Conservation (phyloP, 306 rosid species). For the Biancaea sappan region DNA sequence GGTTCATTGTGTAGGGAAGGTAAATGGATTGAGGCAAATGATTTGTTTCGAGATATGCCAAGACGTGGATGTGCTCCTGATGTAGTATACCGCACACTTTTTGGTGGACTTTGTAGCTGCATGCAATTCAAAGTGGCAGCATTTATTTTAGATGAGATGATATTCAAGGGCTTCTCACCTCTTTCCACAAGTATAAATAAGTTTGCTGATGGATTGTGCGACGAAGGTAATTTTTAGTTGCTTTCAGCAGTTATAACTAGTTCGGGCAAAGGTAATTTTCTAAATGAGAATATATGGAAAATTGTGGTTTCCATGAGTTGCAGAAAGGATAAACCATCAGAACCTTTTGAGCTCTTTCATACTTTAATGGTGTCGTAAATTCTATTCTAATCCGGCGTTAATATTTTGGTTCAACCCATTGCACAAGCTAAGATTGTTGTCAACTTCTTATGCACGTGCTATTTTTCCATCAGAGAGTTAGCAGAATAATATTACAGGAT, state of each 20-base stretch:
- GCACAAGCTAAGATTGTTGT: neutral
- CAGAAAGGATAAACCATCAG: constrained; percentile 38
- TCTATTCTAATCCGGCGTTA: constrained; percentile 7
- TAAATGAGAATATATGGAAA: constrained; percentile 46
- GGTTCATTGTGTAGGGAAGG: constrained; percentile 57
- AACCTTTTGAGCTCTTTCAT: constrained; percentile 45
- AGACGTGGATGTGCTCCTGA: constrained; percentile 55
- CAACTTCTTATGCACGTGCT: neutral
- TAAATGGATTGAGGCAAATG: constrained; percentile 70
- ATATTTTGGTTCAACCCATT: neutral
- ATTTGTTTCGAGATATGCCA: constrained; percentile 74
- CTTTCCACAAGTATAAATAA: constrained; percentile 36
- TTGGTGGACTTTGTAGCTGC: constrained; percentile 58
- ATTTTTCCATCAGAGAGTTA: no score
- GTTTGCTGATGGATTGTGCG: constrained; percentile 44
- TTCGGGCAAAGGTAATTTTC: constrained; percentile 44
- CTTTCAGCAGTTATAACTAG: constrained; percentile 44
- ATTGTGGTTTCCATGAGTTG: constrained; percentile 48
- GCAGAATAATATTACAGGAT: no score
- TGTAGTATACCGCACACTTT: constrained; percentile 61
- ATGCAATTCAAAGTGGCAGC: constrained; percentile 62
- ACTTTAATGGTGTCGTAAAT: constrained; percentile 33
- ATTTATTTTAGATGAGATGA: constrained; percentile 68
- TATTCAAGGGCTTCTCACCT: constrained; percentile 64
- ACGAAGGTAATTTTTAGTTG: constrained; percentile 51